Conservation (phyloP, 345 rosid genomes). For the Eucalyptus albens region DNA sequence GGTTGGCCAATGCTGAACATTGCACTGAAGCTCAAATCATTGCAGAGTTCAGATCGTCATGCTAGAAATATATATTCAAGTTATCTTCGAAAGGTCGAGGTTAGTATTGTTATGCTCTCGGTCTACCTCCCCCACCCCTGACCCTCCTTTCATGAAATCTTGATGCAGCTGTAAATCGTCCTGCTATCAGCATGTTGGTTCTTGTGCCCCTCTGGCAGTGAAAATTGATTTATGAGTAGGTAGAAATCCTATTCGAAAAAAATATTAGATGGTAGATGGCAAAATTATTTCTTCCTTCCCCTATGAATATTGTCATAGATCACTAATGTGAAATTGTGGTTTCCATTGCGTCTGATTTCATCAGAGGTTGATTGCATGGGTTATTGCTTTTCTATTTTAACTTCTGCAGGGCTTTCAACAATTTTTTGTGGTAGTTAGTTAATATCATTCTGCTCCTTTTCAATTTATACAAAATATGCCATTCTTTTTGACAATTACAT, state of each 20-base stretch:
- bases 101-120: neutral
- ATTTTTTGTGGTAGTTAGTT: neutral
- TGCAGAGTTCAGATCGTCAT: conserved; percentile 29
- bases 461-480: neutral
- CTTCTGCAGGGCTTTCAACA: neutral
- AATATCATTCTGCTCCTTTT: neutral
- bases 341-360: neutral
- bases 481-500: neutral
- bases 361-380: neutral
- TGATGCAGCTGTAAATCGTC: neutral
- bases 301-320: neutral
- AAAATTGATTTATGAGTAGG: neutral
- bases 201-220: neutral
- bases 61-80: conserved; percentile 42
- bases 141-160: neutral
- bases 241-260: neutral
- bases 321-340: neutral
- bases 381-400: neutral
- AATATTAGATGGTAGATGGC: neutral
- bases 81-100: conserved; percentile 56
- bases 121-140: neutral
- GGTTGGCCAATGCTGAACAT: conserved; percentile 60
- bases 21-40: conserved; percentile 33
- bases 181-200: neutral
- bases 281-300: neutral